Conservation (phyloP, 2,329 filamentous ascomycete genomes). For the Aspergillus phoenicis region DNA sequence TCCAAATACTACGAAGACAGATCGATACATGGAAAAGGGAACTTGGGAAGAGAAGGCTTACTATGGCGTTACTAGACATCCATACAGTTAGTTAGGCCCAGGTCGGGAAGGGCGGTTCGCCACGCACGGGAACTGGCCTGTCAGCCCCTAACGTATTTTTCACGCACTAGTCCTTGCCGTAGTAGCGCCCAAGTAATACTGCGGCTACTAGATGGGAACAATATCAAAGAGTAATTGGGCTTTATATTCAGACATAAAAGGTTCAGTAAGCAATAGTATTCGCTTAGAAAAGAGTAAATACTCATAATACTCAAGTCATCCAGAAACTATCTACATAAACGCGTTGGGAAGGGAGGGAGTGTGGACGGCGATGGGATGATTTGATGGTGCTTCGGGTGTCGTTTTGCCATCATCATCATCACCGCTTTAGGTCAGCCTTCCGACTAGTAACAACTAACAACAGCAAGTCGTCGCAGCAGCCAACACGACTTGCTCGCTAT, state of each 20-base stretch:
- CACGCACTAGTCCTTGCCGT: neutral
- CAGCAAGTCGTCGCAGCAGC: neutral
- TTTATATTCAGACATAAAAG: neutral
- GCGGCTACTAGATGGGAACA: neutral
- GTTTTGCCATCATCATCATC: conserved; percentile 2
- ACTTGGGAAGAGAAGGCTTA: neutral
- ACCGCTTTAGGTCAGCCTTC: conserved; percentile 5
- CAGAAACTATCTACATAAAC: neutral
- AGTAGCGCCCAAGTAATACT: neutral
- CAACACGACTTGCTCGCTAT: conserved; percentile 3
- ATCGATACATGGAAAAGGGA: neutral
- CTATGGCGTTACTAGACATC: neutral
- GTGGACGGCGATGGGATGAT: neutral
- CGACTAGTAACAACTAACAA: neutral
- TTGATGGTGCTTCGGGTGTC: neutral
- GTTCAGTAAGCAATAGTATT: too few relatives aligned
- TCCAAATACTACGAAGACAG: neutral
- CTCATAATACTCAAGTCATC: too few relatives aligned
- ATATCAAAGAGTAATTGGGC: neutral
- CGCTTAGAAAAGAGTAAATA: too few relatives aligned
- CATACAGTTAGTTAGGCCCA: neutral
- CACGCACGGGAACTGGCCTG: conserved; percentile 1
- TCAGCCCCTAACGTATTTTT: conserved; percentile 4
- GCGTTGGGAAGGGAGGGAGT: neutral
- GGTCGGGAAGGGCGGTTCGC: neutral